Base-by-base conservation (phyloP, 2,329 filamentous ascomycete species). In the Salinomyces thailandicus region DNA sequence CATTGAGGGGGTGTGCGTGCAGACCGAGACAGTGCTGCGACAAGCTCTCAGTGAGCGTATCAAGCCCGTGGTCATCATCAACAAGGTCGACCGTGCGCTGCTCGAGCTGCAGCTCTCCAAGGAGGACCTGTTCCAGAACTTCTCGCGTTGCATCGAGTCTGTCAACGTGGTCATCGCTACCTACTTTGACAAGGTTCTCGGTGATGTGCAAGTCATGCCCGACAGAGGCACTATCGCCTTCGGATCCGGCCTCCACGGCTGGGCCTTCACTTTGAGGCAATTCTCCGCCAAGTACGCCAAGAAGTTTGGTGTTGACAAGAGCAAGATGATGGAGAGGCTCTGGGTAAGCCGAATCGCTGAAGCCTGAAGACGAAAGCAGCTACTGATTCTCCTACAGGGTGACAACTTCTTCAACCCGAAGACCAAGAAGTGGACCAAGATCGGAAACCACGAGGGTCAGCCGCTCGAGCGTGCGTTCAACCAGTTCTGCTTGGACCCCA, bases 281-380 rank as follows among this genome's bases (percentile, higher is more conserved):
- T 98, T 98, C 69, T 91, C 91, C 57, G 68, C 77, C 63, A 79
- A 81, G 60, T 98, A 98, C 68, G 83, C 89, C 71, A 96, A 96
- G 86, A 98, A 98, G 74, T 98, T 98, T 61, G 91, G 91, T 82
- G 91, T 98, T 58, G 89, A 98, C 80, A 87, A 87, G 69, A 82
- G 80, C 74, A 96, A 96, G 85, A 95, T 98, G 91, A 94, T 96
- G 84, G 85, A 95, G 75, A 86, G 91, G 81, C 85, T 98, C 55
- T 98, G 91, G 91, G 80, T 85, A 69, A 67, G 77, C 18, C n/a
- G n/a, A 13, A 7, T 18, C 13, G 33, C 18, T 6, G 20, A 7
- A n/a, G 7, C 20, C n/a, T n/a, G 20, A 24, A 24, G 20, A n/a
- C 7, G 20, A 24, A 24, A 7, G 7, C 7, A 7, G 18, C 17